Evolutionary conservation across 2,329 filamentous ascomycete species (phyloP), one percentile per base, ranked within the genome.

Genomic region (Magnaporthales sp.): DNA sequence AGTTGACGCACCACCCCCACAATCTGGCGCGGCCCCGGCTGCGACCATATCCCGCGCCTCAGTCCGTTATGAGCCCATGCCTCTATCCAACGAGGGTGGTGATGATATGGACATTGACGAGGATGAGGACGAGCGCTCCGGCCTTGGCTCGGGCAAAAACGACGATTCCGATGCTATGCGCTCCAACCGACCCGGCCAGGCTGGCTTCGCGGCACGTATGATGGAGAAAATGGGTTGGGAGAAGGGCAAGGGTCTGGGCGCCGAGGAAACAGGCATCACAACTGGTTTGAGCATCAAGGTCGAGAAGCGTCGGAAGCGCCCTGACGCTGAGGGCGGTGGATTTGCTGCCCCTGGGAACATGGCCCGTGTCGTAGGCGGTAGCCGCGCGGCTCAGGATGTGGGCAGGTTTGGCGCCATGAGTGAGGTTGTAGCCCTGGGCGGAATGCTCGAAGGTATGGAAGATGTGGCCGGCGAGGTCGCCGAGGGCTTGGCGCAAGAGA

Each of bases 141-240:
- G 19, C 5, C 54, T 58, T 3, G 64, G 56, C 11, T 24, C 32
- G 61, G 76, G 77, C 51, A 70, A 73, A 10, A 75, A 79, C 54
- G 63, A 62, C 31, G 64, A 31, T 65, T 63, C 65, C 70, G n/a
- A 54, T 8, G 22, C n/a, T n/a, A 29, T 27, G 63, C 32, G 26
- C 27, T 89, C 89, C 58, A 86, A 81, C 67, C 87, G 89, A 2
- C 92, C 93, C 0, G 92, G 92, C 19, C 91, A 96, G 76, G 86
- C 88, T 70, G 91, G 89, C 65, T 97, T 97, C 76, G 95, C 92
- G 0, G 87, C 93, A 70, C 90, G 93, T 38, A 85, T 98, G 67
- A 92, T 99, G 87, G 86, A 87, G 68, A 98, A 97, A 75, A 95
- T 97, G 78, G 95, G 95, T 66, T 98, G 93, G 91, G 89, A 88